Percentiles rank a stretch among this genome's conserved stretches.
Conservation (phyloP, 495 filamentous ascomycete species). For the Aspergillus coremiiformis region DNA sequence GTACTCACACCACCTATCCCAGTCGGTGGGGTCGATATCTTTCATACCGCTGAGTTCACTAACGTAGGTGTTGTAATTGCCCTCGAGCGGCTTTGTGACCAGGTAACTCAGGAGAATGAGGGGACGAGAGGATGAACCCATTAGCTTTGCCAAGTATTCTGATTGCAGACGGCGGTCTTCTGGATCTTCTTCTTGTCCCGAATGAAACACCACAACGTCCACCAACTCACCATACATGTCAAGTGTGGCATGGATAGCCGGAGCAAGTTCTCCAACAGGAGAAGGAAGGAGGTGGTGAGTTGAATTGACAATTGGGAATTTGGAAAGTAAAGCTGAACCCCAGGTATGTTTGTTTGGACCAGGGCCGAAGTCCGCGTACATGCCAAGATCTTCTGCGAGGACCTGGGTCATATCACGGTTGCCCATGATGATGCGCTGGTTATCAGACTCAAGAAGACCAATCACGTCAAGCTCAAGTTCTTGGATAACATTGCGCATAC, state of each 20-base stretch:
- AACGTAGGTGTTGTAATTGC: constrained; percentile 97
- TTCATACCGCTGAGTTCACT: constrained; percentile 81
- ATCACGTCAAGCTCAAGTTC: constrained; percentile 93
- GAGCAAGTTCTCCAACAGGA: constrained; percentile 89
- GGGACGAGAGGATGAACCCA: constrained; percentile 76
- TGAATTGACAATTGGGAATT: constrained; percentile 95
- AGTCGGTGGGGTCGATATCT: constrained; percentile 88
- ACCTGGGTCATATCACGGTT: constrained; percentile 96
- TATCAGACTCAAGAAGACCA: constrained; percentile 86
- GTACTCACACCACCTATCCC: constrained; percentile 99
- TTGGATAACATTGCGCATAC: constrained; percentile 86
- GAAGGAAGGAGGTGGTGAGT: constrained; percentile 93
- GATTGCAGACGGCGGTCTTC: constrained; percentile 87
- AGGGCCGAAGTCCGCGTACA: constrained; percentile 97
- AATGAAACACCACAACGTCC: constrained; percentile 98
- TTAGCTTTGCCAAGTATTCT: constrained; percentile 79
- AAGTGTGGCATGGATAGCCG: constrained; percentile 91
- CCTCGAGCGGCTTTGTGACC: constrained; percentile 80
- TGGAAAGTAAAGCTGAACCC: constrained; percentile 87
- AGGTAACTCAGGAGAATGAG: constrained; percentile 85
- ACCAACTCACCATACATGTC: constrained; percentile 85
- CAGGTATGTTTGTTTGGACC: constrained; percentile 99
- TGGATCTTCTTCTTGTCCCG: constrained; percentile 94
- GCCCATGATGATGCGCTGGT: constrained; percentile 99
- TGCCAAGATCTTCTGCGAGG: constrained; percentile 90